Base-by-base conservation (phyloP, 805 yeast species). In the Saturnispora mendoncae region DNA sequence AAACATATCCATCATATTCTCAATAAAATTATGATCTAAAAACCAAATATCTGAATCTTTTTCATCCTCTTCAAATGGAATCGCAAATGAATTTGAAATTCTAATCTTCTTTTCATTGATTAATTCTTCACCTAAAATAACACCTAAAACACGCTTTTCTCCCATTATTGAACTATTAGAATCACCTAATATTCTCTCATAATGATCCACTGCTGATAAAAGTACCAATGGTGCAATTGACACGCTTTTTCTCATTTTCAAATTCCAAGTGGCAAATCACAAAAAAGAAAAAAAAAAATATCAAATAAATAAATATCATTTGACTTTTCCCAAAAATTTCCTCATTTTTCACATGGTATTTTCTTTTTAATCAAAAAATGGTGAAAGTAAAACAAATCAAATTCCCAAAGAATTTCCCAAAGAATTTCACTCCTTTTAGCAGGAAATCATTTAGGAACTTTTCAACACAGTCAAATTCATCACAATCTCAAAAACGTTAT, bases 31-130 rank as follows among this genome's bases (percentile, higher is more conserved):
- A 66, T 92, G 98, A 60, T 92, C 98, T 54, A 92, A 67, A 58
- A 92, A 92, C 97, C 97, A 92, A 35, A 94, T 96, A 17, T 78
- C 80, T 2, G 95, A 75, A 60, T 86, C 84, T 61, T 77, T 82
- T 35, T 83, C 94, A 57, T 92, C 98, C 60, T 92, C 99, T 64
- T 92, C 98, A 58, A 92, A 92, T 1, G 99, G 99, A 38, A 92
- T 84, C 7, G 97, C 99, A 67, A 85, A 92, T 20, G 94, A 82
- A 65, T 92, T 92, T 41, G 96, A 78, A 17, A 88, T 90, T 39
- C 79, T 76, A 37, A 88, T 76, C 2, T 65, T 62, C n/a, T n/a
- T n/a, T n/a, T n/a, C n/a, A 14, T 64, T 54, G 10, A 27, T 24
- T 7, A 39, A 27, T 8, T 56, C 53, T 54, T 86, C 95, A 15